Evolutionary conservation across 352 stramenopile species (phyloP), one percentile per base, ranked within the genome.

Genomic region (Phytophthora pisi): DNA sequence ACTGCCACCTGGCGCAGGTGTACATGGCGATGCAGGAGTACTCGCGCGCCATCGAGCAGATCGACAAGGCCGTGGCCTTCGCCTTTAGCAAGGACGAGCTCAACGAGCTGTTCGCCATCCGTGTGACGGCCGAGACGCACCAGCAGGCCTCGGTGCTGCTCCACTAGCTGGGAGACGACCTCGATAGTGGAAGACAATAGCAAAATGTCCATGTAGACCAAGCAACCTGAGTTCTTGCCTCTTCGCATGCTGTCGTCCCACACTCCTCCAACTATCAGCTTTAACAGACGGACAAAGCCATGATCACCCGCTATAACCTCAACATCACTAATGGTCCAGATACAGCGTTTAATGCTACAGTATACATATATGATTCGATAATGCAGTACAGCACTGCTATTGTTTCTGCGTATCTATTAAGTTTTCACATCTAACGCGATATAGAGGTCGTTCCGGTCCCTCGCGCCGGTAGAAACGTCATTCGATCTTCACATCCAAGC

Each of bases 11-110:
- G 47, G 86, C 86, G 38, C 86, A 94, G 66, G 82, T 94, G 58
- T 93, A 92, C 73, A 90, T 94, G 84, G 84, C 84, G 38, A 92
- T 94, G 86, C 84, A 93, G 66, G 84, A 92, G 57, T 92, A 93
- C 65, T 68, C 80, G 30, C 79, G 77, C 51, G 86, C 86, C 43
- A 89, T 94, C 45, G 82, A 92, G 73, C 84, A 93, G 74, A 92
- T 93, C 52, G 84, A 94, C 72, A 75, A 86, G 64, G 86, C 86
- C 4, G 85, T 92, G 34, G 74, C 72, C 42, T 91, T 88, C 42
- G 84, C 84, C 54, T 89, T 92, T 54, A 89, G 82, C 65, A 77
- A 76, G 34, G 82, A 94, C 65, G 86, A 94, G 66, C 72, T 91
- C 51, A 86, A 88, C 28, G 86, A 94, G 66, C 74, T 94, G 52